A percentile compares a stretch with the other conserved stretches of the same genome.
Evolutionary conservation across 768 basidiomycete genomes (phyloP).

Genomic region (Guyanaporus albipodus): DNA sequence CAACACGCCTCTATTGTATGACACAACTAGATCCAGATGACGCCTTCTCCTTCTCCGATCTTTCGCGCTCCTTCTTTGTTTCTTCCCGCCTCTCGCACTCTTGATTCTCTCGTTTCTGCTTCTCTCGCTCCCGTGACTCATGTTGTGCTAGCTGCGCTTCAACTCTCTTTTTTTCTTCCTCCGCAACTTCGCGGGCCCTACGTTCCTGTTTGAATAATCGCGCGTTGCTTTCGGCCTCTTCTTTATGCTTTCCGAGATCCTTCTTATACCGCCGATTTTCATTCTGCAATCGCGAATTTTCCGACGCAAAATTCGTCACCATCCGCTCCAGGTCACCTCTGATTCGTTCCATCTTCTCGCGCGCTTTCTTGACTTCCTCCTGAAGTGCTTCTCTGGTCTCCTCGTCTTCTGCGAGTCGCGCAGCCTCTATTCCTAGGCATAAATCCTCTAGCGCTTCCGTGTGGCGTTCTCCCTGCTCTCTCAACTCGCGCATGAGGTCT

Average conservation of each 20-base stretch:
- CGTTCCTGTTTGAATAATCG: constrained; percentile 25
- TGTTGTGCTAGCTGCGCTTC: constrained; percentile 20
- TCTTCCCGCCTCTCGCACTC: background rate
- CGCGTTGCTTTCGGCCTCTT: constrained; percentile 15
- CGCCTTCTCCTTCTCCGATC: constrained; percentile 6
- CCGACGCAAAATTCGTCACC: constrained; percentile 34
- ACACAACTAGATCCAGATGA: constrained; percentile 2
- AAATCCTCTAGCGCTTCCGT: constrained; percentile 43
- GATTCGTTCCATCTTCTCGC: constrained; percentile 39
- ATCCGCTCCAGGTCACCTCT: constrained; percentile 39
- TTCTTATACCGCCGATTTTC: constrained; percentile 25
- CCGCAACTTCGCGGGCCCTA: constrained; percentile 23
- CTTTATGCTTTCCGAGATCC: constrained; percentile 17
- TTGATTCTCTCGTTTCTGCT: background rate
- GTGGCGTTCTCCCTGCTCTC: constrained; percentile 41
- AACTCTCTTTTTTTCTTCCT: constrained; percentile 12
- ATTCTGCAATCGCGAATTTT: constrained; percentile 30
- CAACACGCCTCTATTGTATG: constrained; percentile 17
- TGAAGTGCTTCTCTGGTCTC: constrained; percentile 42
- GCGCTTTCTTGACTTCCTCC: constrained; percentile 38
- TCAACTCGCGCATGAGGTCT: constrained; percentile 48
- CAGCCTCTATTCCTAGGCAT: constrained; percentile 43
- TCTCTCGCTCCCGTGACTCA: constrained; percentile 8
- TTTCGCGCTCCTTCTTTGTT: background rate
- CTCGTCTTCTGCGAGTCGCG: constrained; percentile 40